Evolutionary conservation across 805 yeast species (phyloP), one percentile per base, ranked within the genome.

Genomic region (Candida odintsovae): DNA sequence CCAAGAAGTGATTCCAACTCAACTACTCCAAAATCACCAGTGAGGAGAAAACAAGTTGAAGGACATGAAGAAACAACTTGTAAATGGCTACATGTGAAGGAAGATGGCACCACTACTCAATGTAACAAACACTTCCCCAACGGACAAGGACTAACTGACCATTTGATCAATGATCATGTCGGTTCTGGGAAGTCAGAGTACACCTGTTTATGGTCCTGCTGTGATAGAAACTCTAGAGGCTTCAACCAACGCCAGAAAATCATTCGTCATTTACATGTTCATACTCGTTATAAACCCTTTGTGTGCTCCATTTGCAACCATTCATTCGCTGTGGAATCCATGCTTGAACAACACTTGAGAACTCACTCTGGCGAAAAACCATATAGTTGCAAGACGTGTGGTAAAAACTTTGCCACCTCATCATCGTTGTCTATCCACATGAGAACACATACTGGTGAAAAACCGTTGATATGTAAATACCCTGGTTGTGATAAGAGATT

Each of bases 351-450:
- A 65, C 99, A 94, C 65, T 64, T 76, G 69, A 71, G 97, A 44
- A 81, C 78, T 3, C 98, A 92, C 63, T 80, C 92, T 1, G 97
- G 97, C 3, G 97, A 90, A 57, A 86, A 82, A 58, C 98, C 98
- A 1, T 90, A 75, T 62, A 64, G 64, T 44, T 92, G 99, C 64
- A 69, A 74, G 22, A 60, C 70, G 2, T 92, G 99, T 64, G 82
- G 77, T 5, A 90, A 89, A 62, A 62, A 70, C 22, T 92, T 92
- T 68, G 85, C 96, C 11, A 88, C 95, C 2, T 77, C 86, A 25
- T 82, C 94, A 4, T 83, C 94, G 15, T 70, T 90, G 40, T 83
- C 89, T 2, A 88, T 92, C 26, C 98, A 94, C 66, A 65, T 76
- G 40, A 72, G 98, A 50, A 82, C 82, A 2, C 99, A 92, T 64